Evolutionary conservation across 176 grass and related monocot genomes (phyloP), one percentile per base, ranked within the genome.

Genomic region (Oryza australiensis): DNA sequence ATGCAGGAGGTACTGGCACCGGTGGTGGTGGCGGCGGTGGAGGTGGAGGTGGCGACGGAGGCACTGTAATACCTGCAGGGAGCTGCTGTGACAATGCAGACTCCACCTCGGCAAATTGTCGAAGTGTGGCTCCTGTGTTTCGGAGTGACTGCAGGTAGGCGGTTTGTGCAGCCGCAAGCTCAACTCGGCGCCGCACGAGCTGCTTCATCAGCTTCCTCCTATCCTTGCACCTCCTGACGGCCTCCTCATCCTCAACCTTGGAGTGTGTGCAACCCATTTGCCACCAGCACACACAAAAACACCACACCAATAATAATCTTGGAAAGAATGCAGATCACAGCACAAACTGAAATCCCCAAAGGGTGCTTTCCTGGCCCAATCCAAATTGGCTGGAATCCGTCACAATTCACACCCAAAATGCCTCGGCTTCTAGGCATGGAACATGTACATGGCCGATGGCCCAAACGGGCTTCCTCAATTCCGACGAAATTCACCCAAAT

Each of bases 131-230:
- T 49, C 97, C 97, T 14, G 93, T 99, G 83, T 99, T 90, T 28
- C 97, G 85, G 82, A 99, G 82, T 26, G 97, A 92, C 38, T 87
- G 87, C 71, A 96, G 82, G 70, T 99, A 99, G 1, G 87, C 78
- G 38, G 83, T 87, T 49, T 99, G 91, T 11, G 89, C 82, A 32
- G 83, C 85, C 33, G 93, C 91, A 85, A 99, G 87, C 70, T 90
- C 89, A 40, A 84, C 80, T 12, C 97, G 87, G 41, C 87, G 82
- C 41, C 70, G 83, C 76, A 94, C 82, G 0, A 99, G 91, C 55
- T 92, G 90, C 85, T 99, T 99, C 90, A 94, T 90, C 30, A 99
- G 93, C 70, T 88, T 91, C 85, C 37, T 89, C 84, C 97, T 88
- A 79, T 96, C 89, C 82, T 90, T 99, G 89, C 91, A 92, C 78